Evolutionary conservation across 108 stramenopile genomes (phyloP).

Genomic region (Nannochloropsis granulata): DNA sequence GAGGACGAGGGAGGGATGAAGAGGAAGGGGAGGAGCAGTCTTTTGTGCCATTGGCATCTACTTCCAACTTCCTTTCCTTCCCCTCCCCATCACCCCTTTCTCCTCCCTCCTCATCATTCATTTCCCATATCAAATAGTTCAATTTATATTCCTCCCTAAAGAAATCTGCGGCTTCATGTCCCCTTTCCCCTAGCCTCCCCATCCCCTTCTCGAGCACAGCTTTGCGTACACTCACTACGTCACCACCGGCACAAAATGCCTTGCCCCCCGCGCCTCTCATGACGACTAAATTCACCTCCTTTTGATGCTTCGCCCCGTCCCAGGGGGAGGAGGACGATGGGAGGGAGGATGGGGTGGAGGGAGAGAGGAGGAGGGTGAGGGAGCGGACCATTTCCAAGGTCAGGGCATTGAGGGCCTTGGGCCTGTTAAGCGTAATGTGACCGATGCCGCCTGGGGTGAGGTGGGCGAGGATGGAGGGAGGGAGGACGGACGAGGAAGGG

Average conservation of each 20-base stretch:
- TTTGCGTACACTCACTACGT: constrained; percentile 17
- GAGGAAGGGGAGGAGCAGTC: not conserved
- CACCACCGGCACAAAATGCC: constrained; percentile 42
- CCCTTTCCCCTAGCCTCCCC: not conserved
- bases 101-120: too few species aligned
- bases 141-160: constrained; percentile 8
- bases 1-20: too few species aligned
- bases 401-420: constrained; percentile 34
- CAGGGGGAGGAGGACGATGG: not conserved
- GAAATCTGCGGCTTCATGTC: not conserved
- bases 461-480: not conserved
- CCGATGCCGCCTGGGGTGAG: not conserved
- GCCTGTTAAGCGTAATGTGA: constrained; percentile 24
- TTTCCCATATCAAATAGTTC: not conserved
- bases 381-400: constrained; percentile 9
- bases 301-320: not conserved
- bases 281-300: constrained; percentile 3
- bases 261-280: constrained; percentile 33
- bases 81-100: too few species aligned
- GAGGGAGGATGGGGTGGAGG: not conserved
- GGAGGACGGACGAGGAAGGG: not conserved
- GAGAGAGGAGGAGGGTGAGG: not conserved
- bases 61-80: too few species aligned
- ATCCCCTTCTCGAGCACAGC: not conserved
- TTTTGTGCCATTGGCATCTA: too few species aligned